Percentiles rank a stretch among this genome's conserved stretches.
phyloP scores from a whole-genome alignment of 768 basidiomycete genomes.

The Boletus vinaceobasis region DNA sequence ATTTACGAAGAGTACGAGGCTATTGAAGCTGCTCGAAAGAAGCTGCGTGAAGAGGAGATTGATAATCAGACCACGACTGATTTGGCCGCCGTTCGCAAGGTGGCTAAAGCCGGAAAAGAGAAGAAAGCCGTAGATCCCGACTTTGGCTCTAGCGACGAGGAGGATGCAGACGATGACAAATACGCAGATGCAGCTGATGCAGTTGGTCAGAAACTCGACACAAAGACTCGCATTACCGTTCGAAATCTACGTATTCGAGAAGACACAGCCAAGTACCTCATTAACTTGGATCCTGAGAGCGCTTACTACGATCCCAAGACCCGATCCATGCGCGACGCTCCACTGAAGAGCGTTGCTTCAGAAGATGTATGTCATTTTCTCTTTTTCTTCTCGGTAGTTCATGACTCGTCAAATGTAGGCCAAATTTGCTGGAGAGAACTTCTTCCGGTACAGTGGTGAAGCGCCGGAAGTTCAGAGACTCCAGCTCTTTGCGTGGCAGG shows the following conservation, averaged over 20 bases:
- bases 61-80: slow-evolving; percentile 96
- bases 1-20: slow-evolving; percentile 95
- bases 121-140: slow-evolving; percentile 76
- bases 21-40: slow-evolving; percentile 85
- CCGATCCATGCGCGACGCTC: slow-evolving; percentile 98
- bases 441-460: slow-evolving; percentile 86
- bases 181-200: slow-evolving; percentile 98
- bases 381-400: not conserved
- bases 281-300: slow-evolving; percentile 91
- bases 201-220: slow-evolving; percentile 96
- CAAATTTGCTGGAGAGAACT: slow-evolving; percentile 95
- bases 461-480: slow-evolving; percentile 88
- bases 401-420: slow-evolving; percentile 45
- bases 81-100: slow-evolving; percentile 84
- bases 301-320: slow-evolving; percentile 99
- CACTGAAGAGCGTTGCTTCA: slow-evolving; percentile 66
- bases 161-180: slow-evolving; percentile 95
- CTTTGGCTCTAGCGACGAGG: slow-evolving; percentile 95
- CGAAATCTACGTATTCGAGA: slow-evolving; percentile 98
- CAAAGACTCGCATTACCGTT: slow-evolving; percentile 97
- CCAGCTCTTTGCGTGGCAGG: slow-evolving; percentile 97
- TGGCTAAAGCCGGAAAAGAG: slow-evolving; percentile 85
- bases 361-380: slow-evolving; percentile 68
- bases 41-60: slow-evolving; percentile 92
- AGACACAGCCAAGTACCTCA: slow-evolving; percentile 98